phyloP scores from a whole-genome alignment of 1,284 basidiomycete genomes.

The Grifola frondosa region DNA sequence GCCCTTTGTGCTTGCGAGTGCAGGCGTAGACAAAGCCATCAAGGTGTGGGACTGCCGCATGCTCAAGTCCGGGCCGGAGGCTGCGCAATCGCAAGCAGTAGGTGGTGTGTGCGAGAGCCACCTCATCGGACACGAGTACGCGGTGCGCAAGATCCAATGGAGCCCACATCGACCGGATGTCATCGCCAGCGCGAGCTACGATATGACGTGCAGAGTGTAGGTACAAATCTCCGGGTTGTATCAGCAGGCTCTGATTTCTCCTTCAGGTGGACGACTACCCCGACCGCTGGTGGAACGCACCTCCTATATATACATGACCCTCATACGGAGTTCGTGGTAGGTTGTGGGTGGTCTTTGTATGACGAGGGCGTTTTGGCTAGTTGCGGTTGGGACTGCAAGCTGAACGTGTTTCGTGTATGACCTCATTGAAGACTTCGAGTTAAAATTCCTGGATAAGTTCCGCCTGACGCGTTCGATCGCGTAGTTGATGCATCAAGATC shows the following conservation, averaged over 20 bases:
- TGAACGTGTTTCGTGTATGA: constrained; percentile 74
- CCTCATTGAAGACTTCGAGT: too few species aligned
- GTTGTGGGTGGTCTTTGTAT: constrained; percentile 86
- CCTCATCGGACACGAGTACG: constrained; percentile 79
- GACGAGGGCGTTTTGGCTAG: constrained; percentile 84
- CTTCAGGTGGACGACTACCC: constrained; percentile 62
- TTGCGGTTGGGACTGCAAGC: constrained; percentile 87
- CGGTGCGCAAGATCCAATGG: constrained; percentile 80
- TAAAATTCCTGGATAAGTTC: too few species aligned
- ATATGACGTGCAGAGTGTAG: constrained; percentile 94
- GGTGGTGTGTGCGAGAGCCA: constrained; percentile 69
- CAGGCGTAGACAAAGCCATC: constrained; percentile 77
- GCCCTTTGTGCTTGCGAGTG: constrained; percentile 76
- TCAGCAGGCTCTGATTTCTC: constrained; percentile 5
- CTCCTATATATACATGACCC: constrained; percentile 74
- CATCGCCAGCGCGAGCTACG: constrained; percentile 86
- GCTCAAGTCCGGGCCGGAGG: constrained; percentile 52
- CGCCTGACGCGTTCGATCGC: too few species aligned
- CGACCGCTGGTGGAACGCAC: constrained; percentile 51
- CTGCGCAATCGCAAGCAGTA: constrained; percentile 44
- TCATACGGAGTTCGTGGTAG: constrained; percentile 95
- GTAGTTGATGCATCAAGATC: too few species aligned
- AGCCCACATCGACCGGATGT: constrained; percentile 73
- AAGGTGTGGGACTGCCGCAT: constrained; percentile 88
- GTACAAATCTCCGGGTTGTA: constrained; percentile 30